A percentile compares a stretch with the other conserved stretches of the same genome.
These are phyloP conservation scores for Trichoderma orchidacearum DNA, from an alignment of 495 filamentous ascomycete species.

Conservation along the genomic window DNA sequence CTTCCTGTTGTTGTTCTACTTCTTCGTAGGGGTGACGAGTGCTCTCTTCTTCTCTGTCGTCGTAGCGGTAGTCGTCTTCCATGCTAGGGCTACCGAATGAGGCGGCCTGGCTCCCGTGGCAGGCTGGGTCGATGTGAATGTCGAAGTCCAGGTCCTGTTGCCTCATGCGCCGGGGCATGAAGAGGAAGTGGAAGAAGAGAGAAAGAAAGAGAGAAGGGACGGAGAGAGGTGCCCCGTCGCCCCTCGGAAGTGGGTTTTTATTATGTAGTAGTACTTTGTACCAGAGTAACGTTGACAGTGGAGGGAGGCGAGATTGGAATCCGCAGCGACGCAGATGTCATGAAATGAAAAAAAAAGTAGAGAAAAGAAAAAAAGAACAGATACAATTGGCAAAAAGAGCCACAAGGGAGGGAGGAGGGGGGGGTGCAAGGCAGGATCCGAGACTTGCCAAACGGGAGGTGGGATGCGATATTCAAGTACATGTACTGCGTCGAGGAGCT, in stretches of 20 bases:
- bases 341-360: not conserved
- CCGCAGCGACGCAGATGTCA: no score
- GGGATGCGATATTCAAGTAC: not conserved
- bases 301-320: no score
- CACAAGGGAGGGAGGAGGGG: not conserved
- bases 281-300: no score
- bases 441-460: not conserved
- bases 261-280: no score
- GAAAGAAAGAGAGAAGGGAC: not conserved
- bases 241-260: no score
- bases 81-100: not conserved
- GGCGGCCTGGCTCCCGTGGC: no score
- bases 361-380: not conserved
- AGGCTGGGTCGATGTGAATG: not conserved
- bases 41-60: constrained; percentile 3
- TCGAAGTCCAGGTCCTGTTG: not conserved
- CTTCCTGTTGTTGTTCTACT: no score
- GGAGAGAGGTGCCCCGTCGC: no score
- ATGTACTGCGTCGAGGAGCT: not conserved
- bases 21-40: no score
- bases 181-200: not conserved
- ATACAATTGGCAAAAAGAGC: no score
- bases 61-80: constrained; percentile 4
- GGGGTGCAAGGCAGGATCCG: no score
- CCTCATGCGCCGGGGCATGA: not conserved